Evolutionary conservation across 495 filamentous ascomycete species (phyloP).

Genomic region (Daldinia caldariorum): DNA sequence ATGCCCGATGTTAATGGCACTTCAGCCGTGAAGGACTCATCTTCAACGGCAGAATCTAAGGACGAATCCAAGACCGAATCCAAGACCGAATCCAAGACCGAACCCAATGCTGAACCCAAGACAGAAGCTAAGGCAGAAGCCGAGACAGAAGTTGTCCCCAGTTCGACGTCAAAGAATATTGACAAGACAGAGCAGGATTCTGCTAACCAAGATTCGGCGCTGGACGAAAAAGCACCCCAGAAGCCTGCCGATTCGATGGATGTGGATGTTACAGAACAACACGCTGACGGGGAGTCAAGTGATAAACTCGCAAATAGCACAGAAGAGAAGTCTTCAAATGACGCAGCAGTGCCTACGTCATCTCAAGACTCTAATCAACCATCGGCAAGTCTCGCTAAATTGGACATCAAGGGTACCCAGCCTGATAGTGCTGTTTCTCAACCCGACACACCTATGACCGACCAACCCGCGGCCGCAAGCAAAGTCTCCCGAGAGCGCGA

Average conservation of each 20-base stretch:
- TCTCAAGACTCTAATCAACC: constrained; percentile 40
- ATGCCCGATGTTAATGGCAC: constrained; percentile 48
- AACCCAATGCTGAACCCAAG: too few relatives aligned
- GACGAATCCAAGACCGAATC: too few relatives aligned
- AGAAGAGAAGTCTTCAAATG: constrained; percentile 46
- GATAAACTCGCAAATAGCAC: constrained; percentile 37
- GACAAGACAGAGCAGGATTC: constrained; percentile 11
- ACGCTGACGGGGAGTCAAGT: constrained; percentile 17
- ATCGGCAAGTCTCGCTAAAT: constrained; percentile 43
- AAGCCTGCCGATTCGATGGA: constrained; percentile 4
- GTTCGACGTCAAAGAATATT: constrained; percentile 20
- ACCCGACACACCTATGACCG: constrained; percentile 52
- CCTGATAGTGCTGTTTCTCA: constrained; percentile 34
- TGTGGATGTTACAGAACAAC: constrained; percentile 1
- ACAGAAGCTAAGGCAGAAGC: background rate
- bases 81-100: too few relatives aligned
- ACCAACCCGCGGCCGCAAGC: constrained; percentile 44
- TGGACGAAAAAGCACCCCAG: background rate
- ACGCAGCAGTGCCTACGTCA: constrained; percentile 40
- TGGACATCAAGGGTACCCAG: constrained; percentile 46
- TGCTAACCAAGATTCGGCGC: constrained; percentile 8
- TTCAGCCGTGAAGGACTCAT: constrained; percentile 14
- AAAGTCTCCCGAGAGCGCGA: constrained; percentile 79
- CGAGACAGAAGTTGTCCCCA: constrained; percentile 16
- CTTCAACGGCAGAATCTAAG: background rate